Evolutionary conservation across 371 early-diverging fungal genomes (phyloP).

Genomic region (Mucor sp.): DNA sequence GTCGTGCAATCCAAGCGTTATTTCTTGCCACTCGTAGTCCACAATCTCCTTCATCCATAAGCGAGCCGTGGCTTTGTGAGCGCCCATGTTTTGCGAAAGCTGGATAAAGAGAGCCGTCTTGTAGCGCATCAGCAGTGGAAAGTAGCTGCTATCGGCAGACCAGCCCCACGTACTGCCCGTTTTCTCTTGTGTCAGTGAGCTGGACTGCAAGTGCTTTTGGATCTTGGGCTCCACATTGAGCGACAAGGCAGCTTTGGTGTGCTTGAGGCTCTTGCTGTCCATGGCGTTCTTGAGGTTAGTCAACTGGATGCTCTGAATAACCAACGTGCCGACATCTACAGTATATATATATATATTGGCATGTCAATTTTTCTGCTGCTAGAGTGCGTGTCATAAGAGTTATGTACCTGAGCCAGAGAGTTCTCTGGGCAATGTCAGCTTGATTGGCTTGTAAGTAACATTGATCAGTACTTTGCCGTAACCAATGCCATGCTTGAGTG

Average conservation of each 20-base stretch:
- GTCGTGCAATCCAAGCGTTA: constrained; percentile 23
- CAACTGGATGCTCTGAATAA: constrained; percentile 26
- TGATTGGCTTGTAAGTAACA: constrained; percentile 37
- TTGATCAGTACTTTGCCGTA: constrained; percentile 31
- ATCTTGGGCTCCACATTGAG: constrained; percentile 35
- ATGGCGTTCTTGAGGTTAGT: constrained; percentile 16
- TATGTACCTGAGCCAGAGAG: constrained; percentile 23
- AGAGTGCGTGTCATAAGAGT: too few species aligned
- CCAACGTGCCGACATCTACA: constrained; percentile 37
- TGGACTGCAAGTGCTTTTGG: constrained; percentile 13
- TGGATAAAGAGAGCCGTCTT: constrained; percentile 34
- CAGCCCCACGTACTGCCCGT: constrained; percentile 15
- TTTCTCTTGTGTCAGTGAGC: neutral
- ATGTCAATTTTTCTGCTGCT: too few species aligned
- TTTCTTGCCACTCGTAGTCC: constrained; percentile 30
- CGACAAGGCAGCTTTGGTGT: constrained; percentile 21
- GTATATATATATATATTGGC: neutral
- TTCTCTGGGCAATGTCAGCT: constrained; percentile 27
- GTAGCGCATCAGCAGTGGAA: constrained; percentile 39
- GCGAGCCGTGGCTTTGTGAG: constrained; percentile 21
- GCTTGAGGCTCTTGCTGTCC: constrained; percentile 2
- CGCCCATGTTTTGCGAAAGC: constrained; percentile 18
- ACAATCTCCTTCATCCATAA: constrained; percentile 30
- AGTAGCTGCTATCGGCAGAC: constrained; percentile 24
- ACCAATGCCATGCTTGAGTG: constrained; percentile 35